phyloP scores from a whole-genome alignment of 345 rosid species.

The Dovyalis caffra region DNA sequence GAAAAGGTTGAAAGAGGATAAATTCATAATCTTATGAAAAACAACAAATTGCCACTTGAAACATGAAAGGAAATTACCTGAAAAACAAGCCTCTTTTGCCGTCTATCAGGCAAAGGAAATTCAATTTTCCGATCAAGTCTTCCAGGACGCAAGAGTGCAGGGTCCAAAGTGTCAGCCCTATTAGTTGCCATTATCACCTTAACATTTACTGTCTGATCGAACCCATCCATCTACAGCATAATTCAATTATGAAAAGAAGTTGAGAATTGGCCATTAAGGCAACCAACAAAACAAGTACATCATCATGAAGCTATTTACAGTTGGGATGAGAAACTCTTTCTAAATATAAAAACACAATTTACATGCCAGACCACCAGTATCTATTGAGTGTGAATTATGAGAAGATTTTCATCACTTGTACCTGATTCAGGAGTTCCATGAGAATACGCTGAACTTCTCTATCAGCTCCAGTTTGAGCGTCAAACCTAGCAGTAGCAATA shows the following conservation, averaged over 20 bases:
- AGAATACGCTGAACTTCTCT: constrained; percentile 97
- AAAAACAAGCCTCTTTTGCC: constrained; percentile 99
- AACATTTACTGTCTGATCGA: constrained; percentile 95
- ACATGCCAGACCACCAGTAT: not conserved
- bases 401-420: constrained; percentile 8
- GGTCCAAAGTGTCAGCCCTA: constrained; percentile 95
- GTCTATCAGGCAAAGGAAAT: constrained; percentile 92
- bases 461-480: constrained; percentile 99
- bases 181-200: constrained; percentile 99
- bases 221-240: constrained; percentile 71
- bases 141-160: constrained; percentile 97
- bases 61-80: constrained; percentile 44
- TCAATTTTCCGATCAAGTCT: constrained; percentile 95
- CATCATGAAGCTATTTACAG: not conserved
- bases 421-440: constrained; percentile 98
- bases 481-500: constrained; percentile 98
- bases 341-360: not conserved
- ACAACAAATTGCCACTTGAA: not conserved
- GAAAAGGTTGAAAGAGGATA: not conserved
- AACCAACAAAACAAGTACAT: not conserved
- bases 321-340: not conserved
- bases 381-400: not conserved
- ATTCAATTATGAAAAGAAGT: constrained; percentile 21
- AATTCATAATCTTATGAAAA: not conserved
- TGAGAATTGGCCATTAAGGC: not conserved